Conservation (phyloP, 805 yeast genomes). For the Candida maltosa region DNA sequence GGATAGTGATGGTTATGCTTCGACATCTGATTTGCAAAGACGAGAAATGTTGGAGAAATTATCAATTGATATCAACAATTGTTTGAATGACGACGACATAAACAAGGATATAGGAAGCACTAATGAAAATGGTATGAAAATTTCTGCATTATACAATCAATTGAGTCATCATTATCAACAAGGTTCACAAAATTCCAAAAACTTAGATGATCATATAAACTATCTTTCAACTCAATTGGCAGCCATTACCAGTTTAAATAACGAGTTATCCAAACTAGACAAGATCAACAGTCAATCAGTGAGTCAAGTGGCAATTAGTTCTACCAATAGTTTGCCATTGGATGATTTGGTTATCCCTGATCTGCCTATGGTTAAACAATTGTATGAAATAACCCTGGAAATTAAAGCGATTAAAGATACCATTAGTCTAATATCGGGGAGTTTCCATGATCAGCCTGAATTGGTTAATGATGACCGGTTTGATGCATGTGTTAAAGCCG, state of each 20-base stretch:
- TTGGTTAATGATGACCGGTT: constrained; percentile 29
- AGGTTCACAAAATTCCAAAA: constrained; percentile 32
- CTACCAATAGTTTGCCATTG: constrained; percentile 14
- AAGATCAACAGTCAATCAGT: constrained; percentile 18
- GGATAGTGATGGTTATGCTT: constrained; percentile 13
- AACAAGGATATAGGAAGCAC: constrained; percentile 11
- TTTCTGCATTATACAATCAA: constrained; percentile 28
- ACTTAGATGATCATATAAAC: constrained; percentile 25
- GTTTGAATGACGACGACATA: constrained; percentile 12
- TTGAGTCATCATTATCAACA: constrained; percentile 31
- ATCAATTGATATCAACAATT: constrained; percentile 15
- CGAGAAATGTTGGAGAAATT: constrained; percentile 10
- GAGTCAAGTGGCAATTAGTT: constrained; percentile 14
- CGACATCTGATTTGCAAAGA: constrained; percentile 3
- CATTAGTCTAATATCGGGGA: constrained; percentile 51
- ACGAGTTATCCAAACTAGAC: constrained; percentile 21
- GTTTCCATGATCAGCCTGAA: constrained; percentile 34
- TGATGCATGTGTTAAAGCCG: constrained; percentile 32
- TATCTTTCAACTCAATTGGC: constrained; percentile 25
- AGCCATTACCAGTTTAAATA: constrained; percentile 19
- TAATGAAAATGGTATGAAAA: constrained; percentile 16
- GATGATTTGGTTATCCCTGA: constrained; percentile 40
- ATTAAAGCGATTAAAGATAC: constrained; percentile 74
- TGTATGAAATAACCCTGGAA: constrained; percentile 60
- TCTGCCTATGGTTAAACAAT: constrained; percentile 48